Percentiles rank a stretch among this genome's conserved stretches.
Conservation (phyloP, 345 rosid species). For the Anacardium occidentale region DNA sequence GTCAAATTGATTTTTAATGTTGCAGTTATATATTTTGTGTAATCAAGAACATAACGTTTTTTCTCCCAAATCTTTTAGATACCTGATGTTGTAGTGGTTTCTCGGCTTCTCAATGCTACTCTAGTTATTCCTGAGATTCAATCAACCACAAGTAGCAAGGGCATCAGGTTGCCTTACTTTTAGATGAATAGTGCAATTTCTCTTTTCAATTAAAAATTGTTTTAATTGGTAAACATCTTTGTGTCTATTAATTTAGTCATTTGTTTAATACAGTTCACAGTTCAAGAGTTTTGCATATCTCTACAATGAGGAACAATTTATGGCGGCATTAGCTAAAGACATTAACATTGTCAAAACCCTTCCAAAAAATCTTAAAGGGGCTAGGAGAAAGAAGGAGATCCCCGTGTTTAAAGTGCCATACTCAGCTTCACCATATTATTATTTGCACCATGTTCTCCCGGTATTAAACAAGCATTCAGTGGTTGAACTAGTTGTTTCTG, state of each 20-base stretch:
- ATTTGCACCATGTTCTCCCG: conserved; percentile 84
- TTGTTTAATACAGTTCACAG: conserved; percentile 62
- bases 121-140: conserved; percentile 94
- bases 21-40: neutral
- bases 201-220: neutral
- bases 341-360: conserved; percentile 81
- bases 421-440: conserved; percentile 82
- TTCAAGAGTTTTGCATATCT: conserved; percentile 98
- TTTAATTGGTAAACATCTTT: neutral
- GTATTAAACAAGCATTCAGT: conserved; percentile 79
- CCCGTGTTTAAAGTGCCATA: conserved; percentile 81
- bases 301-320: conserved; percentile 84
- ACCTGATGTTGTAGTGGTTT: conserved; percentile 72
- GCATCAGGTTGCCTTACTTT: conserved; percentile 63
- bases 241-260: neutral
- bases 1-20: conserved; percentile 1
- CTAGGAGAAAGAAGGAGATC: conserved; percentile 80
- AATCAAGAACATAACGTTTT: conserved; percentile 13
- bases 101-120: conserved; percentile 92
- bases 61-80: conserved; percentile 42
- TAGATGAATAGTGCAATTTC: neutral
- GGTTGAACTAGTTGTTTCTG: conserved; percentile 81
- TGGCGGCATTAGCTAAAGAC: conserved; percentile 70
- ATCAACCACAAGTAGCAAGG: conserved; percentile 97
- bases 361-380: conserved; percentile 84